A percentile compares a stretch with the other conserved stretches of the same genome.
Conservation (phyloP, 805 yeast species). For the Wickerhamiella siamensis region DNA sequence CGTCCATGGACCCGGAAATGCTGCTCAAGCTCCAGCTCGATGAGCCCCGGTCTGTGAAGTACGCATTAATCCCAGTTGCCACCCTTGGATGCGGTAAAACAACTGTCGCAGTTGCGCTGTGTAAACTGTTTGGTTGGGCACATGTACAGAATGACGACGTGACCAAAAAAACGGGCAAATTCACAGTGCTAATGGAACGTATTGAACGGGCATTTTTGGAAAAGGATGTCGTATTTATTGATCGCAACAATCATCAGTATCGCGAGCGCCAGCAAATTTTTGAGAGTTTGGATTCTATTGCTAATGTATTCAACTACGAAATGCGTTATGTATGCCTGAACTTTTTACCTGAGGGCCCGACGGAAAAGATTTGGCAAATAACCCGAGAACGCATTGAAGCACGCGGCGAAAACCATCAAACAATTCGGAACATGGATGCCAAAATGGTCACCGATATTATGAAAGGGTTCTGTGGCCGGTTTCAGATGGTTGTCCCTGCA, state of each 20-base stretch:
- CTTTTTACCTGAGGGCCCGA: slow-evolving; percentile 36
- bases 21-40: slow-evolving; percentile 37
- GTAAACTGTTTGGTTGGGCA: slow-evolving; percentile 48
- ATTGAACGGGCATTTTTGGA: slow-evolving; percentile 24
- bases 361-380: slow-evolving; percentile 31
- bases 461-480: slow-evolving; percentile 58
- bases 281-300: slow-evolving; percentile 34
- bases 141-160: slow-evolving; percentile 75
- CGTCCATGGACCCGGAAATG: slow-evolving; percentile 42
- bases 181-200: slow-evolving; percentile 11
- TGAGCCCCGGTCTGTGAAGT: slow-evolving; percentile 26
- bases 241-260: slow-evolving; percentile 66
- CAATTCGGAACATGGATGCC: slow-evolving; percentile 45
- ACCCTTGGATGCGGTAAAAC: slow-evolving; percentile 95
- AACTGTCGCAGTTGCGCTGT: slow-evolving; percentile 53
- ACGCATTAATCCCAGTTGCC: slow-evolving; percentile 66
- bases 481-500: slow-evolving; percentile 39
- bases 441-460: slow-evolving; percentile 45
- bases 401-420: slow-evolving; percentile 83
- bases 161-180: slow-evolving; percentile 18
- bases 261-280: slow-evolving; percentile 59
- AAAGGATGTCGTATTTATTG: slow-evolving; percentile 48
- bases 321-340: slow-evolving; percentile 54
- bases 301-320: slow-evolving; percentile 31
- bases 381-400: slow-evolving; percentile 45